Evolutionary conservation across 768 basidiomycete genomes (phyloP).

Genomic region (Amanita muscaria): DNA sequence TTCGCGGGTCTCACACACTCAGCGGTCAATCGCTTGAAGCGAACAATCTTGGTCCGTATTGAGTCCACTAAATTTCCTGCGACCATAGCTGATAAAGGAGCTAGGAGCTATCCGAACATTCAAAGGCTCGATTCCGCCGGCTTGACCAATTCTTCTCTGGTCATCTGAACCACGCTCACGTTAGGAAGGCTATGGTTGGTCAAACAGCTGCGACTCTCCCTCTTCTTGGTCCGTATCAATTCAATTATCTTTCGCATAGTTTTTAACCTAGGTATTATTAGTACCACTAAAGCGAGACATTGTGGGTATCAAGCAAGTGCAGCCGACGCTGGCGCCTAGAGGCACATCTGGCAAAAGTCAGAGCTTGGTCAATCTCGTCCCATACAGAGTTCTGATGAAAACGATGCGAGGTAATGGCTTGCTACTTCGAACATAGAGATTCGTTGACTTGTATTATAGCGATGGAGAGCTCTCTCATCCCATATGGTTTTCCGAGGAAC

Average conservation of each 20-base stretch:
- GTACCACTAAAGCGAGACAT: constrained; percentile 1
- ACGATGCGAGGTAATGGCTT: constrained; percentile 30
- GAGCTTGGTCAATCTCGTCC: constrained; percentile 28
- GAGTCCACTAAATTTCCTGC: neutral
- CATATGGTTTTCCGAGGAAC: constrained; percentile 28
- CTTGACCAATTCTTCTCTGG: constrained; percentile 24
- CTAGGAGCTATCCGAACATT: constrained; percentile 6
- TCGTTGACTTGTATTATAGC: constrained; percentile 14
- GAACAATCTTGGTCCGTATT: constrained; percentile 25
- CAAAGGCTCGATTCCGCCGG: constrained; percentile 22
- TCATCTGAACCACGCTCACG: constrained; percentile 18
- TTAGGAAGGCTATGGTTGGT: constrained; percentile 19
- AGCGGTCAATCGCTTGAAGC: constrained; percentile 27
- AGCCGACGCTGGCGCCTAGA: neutral
- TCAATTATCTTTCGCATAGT: neutral
- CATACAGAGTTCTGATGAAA: constrained; percentile 29
- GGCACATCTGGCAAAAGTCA: constrained; percentile 11
- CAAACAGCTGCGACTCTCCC: constrained; percentile 23
- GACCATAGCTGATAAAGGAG: neutral
- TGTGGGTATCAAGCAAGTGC: neutral
- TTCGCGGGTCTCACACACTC: constrained; percentile 32
- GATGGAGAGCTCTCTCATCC: constrained; percentile 38
- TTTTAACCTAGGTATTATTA: neutral
- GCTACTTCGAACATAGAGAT: neutral
- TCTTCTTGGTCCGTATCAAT: constrained; percentile 19